Evolutionary conservation across 768 basidiomycete species (phyloP).

Genomic region (Mycena galopus): DNA sequence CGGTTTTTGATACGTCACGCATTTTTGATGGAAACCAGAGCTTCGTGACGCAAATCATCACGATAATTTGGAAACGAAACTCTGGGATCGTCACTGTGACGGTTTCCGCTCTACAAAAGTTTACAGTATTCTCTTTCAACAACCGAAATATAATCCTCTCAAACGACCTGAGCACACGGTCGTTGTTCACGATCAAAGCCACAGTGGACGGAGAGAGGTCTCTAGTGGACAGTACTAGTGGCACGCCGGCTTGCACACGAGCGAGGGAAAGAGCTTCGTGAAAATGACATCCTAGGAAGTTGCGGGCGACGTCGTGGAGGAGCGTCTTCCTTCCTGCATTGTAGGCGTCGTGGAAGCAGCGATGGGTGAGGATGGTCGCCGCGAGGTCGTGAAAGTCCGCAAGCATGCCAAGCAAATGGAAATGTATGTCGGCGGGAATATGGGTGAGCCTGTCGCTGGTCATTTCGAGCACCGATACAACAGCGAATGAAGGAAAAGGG

Average conservation of each 20-base stretch:
- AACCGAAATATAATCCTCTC: background rate
- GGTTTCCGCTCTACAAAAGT: too few relatives aligned
- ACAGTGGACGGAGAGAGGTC: too few relatives aligned
- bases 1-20: too few relatives aligned
- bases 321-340: background rate
- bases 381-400: constrained; percentile 22
- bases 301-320: background rate
- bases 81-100: too few relatives aligned
- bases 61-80: too few relatives aligned
- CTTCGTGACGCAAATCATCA: too few relatives aligned
- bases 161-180: constrained; percentile 8
- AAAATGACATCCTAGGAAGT: constrained; percentile 9
- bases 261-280: constrained; percentile 3
- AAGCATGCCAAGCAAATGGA: background rate
- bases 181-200: too few relatives aligned
- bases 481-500: background rate
- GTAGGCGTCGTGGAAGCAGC: constrained; percentile 17
- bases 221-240: too few relatives aligned
- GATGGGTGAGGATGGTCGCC: constrained; percentile 6
- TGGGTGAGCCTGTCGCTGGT: background rate
- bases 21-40: too few relatives aligned
- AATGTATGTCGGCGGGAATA: background rate
- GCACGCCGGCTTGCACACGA: constrained; percentile 7
- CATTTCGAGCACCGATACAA: too few relatives aligned
- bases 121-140: too few relatives aligned